Conservation (phyloP, 352 stramenopile genomes). For the Globisporangium canariense region DNA sequence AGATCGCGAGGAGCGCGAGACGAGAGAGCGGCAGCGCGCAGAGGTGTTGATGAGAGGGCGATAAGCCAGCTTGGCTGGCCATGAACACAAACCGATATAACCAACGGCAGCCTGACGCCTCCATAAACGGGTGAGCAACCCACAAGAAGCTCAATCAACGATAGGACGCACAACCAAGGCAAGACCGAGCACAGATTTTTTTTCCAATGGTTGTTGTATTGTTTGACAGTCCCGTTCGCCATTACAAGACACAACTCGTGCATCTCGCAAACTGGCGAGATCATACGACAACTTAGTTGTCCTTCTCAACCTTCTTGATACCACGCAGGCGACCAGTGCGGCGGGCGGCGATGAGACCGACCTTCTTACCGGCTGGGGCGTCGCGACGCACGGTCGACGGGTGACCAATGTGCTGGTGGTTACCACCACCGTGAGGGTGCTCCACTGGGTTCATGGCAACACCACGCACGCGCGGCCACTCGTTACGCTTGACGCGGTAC, state of each 20-base stretch:
- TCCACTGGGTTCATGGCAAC: conserved; percentile 99
- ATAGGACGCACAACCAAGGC: not conserved
- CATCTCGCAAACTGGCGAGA: conserved; percentile 3
- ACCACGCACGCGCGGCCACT: conserved; percentile 98
- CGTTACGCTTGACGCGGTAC: conserved; percentile 94
- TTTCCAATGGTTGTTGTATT: conserved; percentile 26
- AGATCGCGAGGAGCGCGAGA: conserved; percentile 39
- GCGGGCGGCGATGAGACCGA: conserved; percentile 97
- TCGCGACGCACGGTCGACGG: conserved; percentile 95
- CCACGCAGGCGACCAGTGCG: conserved; percentile 96
- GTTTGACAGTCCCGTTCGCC: conserved; percentile 49
- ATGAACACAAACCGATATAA: too few relatives aligned
- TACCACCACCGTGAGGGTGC: conserved; percentile 99
- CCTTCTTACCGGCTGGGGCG: conserved; percentile 96
- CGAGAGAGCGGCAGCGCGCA: conserved; percentile 24
- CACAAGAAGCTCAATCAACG: conserved; percentile 1
- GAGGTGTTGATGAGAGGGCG: conserved; percentile 27
- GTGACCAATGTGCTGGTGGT: conserved; percentile 99
- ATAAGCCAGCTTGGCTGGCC: too few relatives aligned
- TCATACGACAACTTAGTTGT: conserved; percentile 54
- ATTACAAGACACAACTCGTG: conserved; percentile 3
- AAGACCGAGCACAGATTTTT: conserved; percentile 24
- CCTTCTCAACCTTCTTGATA: conserved; percentile 97
- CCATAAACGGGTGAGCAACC: too few relatives aligned
- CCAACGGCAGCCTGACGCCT: too few relatives aligned